A percentile compares a stretch with the other conserved stretches of the same genome.
These are phyloP conservation scores for Wickerhamiella galacta DNA, from an alignment of 805 yeast genomes.

Conservation along the genomic window DNA sequence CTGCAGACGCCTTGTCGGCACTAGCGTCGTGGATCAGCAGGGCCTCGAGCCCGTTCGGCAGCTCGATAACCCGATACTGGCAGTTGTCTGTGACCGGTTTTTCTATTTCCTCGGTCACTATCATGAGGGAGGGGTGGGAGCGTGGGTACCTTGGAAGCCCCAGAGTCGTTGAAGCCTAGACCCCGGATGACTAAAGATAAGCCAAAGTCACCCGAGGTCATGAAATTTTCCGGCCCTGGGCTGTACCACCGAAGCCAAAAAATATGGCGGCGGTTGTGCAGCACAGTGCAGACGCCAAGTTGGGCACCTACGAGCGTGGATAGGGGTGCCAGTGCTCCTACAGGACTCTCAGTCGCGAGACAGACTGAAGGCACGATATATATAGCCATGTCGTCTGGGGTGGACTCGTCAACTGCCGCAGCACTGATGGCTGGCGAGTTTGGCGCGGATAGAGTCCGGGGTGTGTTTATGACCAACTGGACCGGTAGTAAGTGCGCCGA, in stretches of 20 bases:
- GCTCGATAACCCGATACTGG: conserved; percentile 44
- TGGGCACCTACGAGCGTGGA: too few species aligned
- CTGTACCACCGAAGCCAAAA: too few species aligned
- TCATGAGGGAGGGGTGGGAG: too few species aligned
- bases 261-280: too few species aligned
- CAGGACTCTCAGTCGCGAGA: background rate
- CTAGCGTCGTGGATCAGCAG: conserved; percentile 64
- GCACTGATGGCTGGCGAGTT: conserved; percentile 35
- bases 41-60: conserved; percentile 54
- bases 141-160: too few species aligned
- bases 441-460: conserved; percentile 41
- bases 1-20: conserved; percentile 45
- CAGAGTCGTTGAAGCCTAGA: too few species aligned
- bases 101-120: conserved; percentile 22
- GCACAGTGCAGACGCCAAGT: too few species aligned
- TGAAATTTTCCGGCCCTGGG: too few species aligned
- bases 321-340: too few species aligned
- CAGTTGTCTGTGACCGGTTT: conserved; percentile 47
- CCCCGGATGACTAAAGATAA: too few species aligned
- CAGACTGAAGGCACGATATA: conserved; percentile 40
- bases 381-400: conserved; percentile 94
- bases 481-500: conserved; percentile 52
- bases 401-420: conserved; percentile 85
- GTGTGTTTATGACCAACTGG: conserved; percentile 94
- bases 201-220: too few species aligned